These are phyloP conservation scores for Chloroidium sp. DNA, from an alignment of 163 green algal genomes.

Conservation along the genomic window DNA sequence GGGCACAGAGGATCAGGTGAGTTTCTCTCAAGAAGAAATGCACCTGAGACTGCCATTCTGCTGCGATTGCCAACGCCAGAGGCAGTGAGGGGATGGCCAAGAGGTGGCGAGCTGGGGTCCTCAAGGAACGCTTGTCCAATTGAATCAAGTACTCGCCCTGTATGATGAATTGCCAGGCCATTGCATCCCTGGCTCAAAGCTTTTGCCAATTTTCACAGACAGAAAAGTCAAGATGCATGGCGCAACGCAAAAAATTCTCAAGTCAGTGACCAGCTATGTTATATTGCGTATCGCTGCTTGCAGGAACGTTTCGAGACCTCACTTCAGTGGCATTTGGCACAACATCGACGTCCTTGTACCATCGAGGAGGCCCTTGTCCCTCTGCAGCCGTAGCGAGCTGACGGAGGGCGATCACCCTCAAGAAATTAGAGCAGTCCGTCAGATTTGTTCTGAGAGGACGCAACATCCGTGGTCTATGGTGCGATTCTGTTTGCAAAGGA, in stretches of 20 bases:
- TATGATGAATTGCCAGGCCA: neutral
- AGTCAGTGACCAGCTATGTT: neutral
- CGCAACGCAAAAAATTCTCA: neutral
- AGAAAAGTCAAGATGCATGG: too few relatives aligned
- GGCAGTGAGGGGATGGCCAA: conserved; percentile 55
- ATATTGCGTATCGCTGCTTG: too few relatives aligned
- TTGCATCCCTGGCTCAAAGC: too few relatives aligned
- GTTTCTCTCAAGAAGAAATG: neutral
- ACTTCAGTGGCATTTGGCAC: neutral
- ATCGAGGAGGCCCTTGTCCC: neutral
- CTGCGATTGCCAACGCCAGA: conserved; percentile 73
- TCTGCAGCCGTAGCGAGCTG: neutral
- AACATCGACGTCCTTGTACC: neutral
- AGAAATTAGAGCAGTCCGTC: neutral
- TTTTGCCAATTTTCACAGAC: too few relatives aligned
- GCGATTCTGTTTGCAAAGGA: neutral
- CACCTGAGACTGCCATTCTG: conserved; percentile 87
- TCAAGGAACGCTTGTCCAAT: conserved; percentile 55
- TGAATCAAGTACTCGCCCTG: conserved; percentile 49
- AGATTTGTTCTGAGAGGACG: neutral
- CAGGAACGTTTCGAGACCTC: too few relatives aligned
- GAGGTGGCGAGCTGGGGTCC: conserved; percentile 53
- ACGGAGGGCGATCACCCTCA: neutral
- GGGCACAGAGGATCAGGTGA: too few relatives aligned
- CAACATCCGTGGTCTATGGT: too few relatives aligned